Conservation (phyloP, 2,329 filamentous ascomycete genomes). For the Alternaria longipes region DNA sequence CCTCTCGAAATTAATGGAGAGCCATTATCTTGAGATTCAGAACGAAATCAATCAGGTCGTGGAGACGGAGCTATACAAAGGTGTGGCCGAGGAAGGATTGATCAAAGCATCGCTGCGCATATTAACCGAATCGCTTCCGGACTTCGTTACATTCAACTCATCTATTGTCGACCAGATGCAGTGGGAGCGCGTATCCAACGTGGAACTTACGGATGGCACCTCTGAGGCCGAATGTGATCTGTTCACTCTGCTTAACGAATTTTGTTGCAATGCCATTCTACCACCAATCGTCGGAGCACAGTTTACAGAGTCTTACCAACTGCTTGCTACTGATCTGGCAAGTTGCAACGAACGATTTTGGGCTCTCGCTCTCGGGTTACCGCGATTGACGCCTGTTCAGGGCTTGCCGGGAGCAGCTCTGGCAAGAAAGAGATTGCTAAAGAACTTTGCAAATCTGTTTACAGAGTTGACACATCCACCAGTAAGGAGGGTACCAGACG, state of each 20-base stretch:
- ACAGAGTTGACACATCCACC: constrained; percentile 40
- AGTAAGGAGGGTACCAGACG: constrained; percentile 36
- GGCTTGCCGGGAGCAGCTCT: constrained; percentile 48
- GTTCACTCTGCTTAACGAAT: constrained; percentile 63
- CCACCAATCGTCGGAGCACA: constrained; percentile 61
- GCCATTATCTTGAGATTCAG: constrained; percentile 31
- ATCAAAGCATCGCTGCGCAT: constrained; percentile 40
- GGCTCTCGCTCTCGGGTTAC: constrained; percentile 63
- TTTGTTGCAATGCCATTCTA: constrained; percentile 62
- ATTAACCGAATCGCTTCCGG: constrained; percentile 58
- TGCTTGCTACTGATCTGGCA: constrained; percentile 63
- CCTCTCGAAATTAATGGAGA: constrained; percentile 33
- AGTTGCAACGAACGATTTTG: constrained; percentile 64
- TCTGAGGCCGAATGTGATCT: constrained; percentile 59
- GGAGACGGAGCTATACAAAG: constrained; percentile 58
- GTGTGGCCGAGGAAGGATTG: constrained; percentile 56
- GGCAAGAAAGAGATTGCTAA: constrained; percentile 44
- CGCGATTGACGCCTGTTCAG: constrained; percentile 65
- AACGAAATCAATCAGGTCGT: constrained; percentile 44
- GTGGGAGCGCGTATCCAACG: constrained; percentile 67
- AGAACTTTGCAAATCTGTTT: constrained; percentile 40
- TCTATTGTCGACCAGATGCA: constrained; percentile 68
- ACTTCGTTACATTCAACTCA: constrained; percentile 67
- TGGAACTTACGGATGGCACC: constrained; percentile 54
- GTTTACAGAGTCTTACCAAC: constrained; percentile 58